Evolutionary conservation across 1,139 yeast species (phyloP), one percentile per base, ranked within the genome.

Genomic region (Nakaseomyces delphensis): DNA sequence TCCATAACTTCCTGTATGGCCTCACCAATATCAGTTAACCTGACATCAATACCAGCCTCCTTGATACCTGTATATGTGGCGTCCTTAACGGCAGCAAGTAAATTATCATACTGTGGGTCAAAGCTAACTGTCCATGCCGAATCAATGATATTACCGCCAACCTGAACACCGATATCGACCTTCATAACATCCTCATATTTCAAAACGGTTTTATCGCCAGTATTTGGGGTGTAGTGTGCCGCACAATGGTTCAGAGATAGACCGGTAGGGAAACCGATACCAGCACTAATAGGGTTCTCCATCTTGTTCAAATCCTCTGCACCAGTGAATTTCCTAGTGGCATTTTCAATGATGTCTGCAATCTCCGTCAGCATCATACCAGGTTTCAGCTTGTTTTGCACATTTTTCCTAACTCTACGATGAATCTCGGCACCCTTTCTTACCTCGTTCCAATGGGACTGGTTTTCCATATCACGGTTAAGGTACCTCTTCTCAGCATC

Each of bases 1-100:
- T 91, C 98, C 99, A 91, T 91, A 36, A 84, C 91, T 62, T 91
- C 99, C 65, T 91, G 96, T 47, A 91, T 77, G 3, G 94, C 94
- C 46, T 81, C 97, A 44, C 99, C 99, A 53, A 91, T 84, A 58
- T 91, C 99, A 40, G 94, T 83, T 55, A 91, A 68, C 56, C 98
- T 75, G 32, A 87, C 99, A 63, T 91, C 99, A 48, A 91, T 89
- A 42, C 99, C 99, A 0, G 96, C 86, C 51, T 84, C 95, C 47
- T 75, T 74, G 48, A 91, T 74, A 55, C 99, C 99, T 1, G 98
- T 83, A 60, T 89, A 77, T 11, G 99, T 91, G 40, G 98, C 97
- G 40, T 77, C 96, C 52, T 73, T 76, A 33, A 91, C 98, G 0
- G 98, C 96, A 19, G 74, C 72, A 55, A 91, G 67, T 47, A 91